Evolutionary conservation across 371 early-diverging fungal genomes (phyloP).

Genomic region (Mortierella sp.): DNA sequence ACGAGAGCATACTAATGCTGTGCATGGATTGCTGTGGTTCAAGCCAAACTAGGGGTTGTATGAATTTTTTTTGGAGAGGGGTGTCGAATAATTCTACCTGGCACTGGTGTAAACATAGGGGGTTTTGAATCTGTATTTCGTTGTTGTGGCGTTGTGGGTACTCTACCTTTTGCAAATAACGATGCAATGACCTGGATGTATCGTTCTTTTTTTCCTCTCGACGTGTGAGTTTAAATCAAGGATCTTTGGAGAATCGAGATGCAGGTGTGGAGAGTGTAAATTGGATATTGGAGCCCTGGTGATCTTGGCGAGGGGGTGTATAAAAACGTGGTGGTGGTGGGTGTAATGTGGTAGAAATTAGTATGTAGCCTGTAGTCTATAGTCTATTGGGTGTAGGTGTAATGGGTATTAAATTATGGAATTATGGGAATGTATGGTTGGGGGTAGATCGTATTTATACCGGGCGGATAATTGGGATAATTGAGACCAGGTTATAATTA

Average conservation of each 20-base stretch:
- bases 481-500: background rate
- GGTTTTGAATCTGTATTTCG: background rate
- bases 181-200: too few relatives aligned
- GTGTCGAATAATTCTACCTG: background rate
- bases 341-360: background rate
- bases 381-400: background rate
- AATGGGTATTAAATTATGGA: background rate
- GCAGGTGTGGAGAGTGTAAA: background rate
- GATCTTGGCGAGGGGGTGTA: background rate
- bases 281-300: background rate
- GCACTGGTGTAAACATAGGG: background rate
- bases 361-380: background rate
- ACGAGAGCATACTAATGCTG: background rate
- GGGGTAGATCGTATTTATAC: background rate
- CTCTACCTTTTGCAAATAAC: too few relatives aligned
- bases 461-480: background rate
- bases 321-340: background rate
- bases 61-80: too few relatives aligned
- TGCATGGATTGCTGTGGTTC: background rate
- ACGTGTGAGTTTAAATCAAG: background rate
- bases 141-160: too few relatives aligned
- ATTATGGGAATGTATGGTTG: background rate
- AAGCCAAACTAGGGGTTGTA: background rate
- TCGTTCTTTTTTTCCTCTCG: background rate
- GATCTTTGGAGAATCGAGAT: background rate